phyloP scores from a whole-genome alignment of 805 yeast genomes.

The Pichia thaimueangensis region DNA sequence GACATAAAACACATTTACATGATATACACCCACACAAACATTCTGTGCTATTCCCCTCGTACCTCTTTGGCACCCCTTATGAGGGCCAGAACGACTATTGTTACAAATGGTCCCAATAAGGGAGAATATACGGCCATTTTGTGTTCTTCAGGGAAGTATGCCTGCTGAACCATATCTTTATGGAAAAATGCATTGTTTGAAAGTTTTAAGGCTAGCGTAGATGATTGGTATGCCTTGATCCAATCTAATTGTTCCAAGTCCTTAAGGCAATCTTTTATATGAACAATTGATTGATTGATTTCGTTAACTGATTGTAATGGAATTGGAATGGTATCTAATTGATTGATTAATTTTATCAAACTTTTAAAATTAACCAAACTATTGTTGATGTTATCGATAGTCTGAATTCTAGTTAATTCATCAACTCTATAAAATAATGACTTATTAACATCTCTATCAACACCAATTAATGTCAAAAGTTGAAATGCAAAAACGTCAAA shows the following conservation, averaged over 20 bases:
- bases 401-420: constrained; percentile 53
- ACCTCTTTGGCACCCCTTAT: constrained; percentile 39
- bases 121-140: constrained; percentile 92
- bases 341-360: constrained; percentile 57
- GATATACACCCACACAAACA: neutral
- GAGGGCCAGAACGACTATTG: constrained; percentile 53
- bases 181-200: constrained; percentile 85
- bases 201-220: constrained; percentile 48
- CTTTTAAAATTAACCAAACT: constrained; percentile 70
- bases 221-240: constrained; percentile 31
- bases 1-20: too few relatives aligned
- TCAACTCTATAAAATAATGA: constrained; percentile 62
- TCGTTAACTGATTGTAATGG: constrained; percentile 63
- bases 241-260: constrained; percentile 27
- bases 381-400: constrained; percentile 50
- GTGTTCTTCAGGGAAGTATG: constrained; percentile 92
- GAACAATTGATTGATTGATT: constrained; percentile 45
- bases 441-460: constrained; percentile 46
- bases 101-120: constrained; percentile 73
- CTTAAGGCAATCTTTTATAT: constrained; percentile 30
- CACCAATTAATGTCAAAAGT: constrained; percentile 65
- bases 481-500: constrained; percentile 71
- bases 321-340: constrained; percentile 74
- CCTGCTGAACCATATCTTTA: constrained; percentile 91
- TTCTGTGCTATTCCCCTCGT: neutral